Evolutionary conservation across 1,139 yeast genomes (phyloP).

Genomic region (Zygosaccharomyces pseudobailii): DNA sequence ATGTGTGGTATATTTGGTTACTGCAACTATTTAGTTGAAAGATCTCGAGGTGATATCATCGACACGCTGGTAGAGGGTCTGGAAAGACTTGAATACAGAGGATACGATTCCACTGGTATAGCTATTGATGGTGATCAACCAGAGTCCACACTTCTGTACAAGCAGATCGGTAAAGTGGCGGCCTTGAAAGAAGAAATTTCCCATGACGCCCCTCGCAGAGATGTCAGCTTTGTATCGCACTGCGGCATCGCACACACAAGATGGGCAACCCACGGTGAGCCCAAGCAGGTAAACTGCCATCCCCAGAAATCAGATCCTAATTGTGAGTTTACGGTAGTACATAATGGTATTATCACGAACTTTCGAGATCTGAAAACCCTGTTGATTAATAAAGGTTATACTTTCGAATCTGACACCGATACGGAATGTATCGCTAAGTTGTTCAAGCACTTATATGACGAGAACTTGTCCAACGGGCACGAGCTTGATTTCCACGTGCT

Average conservation of each 20-base stretch:
- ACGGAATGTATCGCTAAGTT: conserved; percentile 97
- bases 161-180: conserved; percentile 88
- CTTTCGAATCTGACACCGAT: conserved; percentile 91
- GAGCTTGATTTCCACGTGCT: conserved; percentile 84
- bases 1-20: conserved; percentile 97
- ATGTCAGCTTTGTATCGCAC: conserved; percentile 70
- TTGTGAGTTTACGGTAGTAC: conserved; percentile 88
- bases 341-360: conserved; percentile 97
- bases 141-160: conserved; percentile 63
- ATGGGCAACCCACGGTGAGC: conserved; percentile 99
- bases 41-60: conserved; percentile 85
- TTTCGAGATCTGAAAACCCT: conserved; percentile 85
- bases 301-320: conserved; percentile 86
- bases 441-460: conserved; percentile 84
- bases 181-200: conserved; percentile 69
- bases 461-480: conserved; percentile 60
- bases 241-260: conserved; percentile 98
- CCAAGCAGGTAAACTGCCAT: conserved; percentile 81
- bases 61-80: conserved; percentile 88
- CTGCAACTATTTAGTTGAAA: conserved; percentile 90
- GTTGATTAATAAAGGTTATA: conserved; percentile 70
- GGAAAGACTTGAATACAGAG: conserved; percentile 92
- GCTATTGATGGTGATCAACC: conserved; percentile 85
- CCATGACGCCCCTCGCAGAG: conserved; percentile 49
- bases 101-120: conserved; percentile 95